Conservation (phyloP, 202 grass and related monocot genomes). For the Dendrocalamus latiflorus region DNA sequence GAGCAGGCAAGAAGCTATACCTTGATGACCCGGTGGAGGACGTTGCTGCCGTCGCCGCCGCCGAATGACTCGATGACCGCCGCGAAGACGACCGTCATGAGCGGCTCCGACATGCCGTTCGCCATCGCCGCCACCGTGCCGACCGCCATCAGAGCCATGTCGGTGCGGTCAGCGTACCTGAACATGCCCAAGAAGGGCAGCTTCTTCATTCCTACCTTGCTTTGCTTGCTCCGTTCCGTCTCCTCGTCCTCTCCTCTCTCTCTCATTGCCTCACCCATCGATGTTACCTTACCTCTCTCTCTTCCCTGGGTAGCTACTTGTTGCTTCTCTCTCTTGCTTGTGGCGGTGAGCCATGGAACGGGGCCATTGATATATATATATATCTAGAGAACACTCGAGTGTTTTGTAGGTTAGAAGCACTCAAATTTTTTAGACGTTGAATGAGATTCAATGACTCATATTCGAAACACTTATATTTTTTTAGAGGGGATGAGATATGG, state of each 20-base stretch:
- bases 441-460: no score
- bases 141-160: slow-evolving; percentile 43
- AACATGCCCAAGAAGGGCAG: slow-evolving; percentile 40
- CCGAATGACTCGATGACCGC: slow-evolving; percentile 58
- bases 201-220: not conserved
- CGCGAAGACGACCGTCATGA: slow-evolving; percentile 60
- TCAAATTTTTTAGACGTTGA: no score
- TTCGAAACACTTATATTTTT: no score
- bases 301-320: not conserved
- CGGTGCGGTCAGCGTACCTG: slow-evolving; percentile 30
- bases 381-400: no score
- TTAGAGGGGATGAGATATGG: no score
- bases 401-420: no score
- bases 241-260: not conserved
- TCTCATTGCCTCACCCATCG: not conserved
- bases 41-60: not conserved
- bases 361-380: not conserved
- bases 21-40: slow-evolving; percentile 55
- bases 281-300: not conserved
- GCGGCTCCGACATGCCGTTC: slow-evolving; percentile 59
- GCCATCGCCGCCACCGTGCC: slow-evolving; percentile 50
- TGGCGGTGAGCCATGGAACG: not conserved
- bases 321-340: slow-evolving; percentile 1
- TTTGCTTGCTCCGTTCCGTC: no score
- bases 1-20: not conserved